Base-by-base conservation (phyloP, 495 filamentous ascomycete genomes). In the Ramalina peruviana region DNA sequence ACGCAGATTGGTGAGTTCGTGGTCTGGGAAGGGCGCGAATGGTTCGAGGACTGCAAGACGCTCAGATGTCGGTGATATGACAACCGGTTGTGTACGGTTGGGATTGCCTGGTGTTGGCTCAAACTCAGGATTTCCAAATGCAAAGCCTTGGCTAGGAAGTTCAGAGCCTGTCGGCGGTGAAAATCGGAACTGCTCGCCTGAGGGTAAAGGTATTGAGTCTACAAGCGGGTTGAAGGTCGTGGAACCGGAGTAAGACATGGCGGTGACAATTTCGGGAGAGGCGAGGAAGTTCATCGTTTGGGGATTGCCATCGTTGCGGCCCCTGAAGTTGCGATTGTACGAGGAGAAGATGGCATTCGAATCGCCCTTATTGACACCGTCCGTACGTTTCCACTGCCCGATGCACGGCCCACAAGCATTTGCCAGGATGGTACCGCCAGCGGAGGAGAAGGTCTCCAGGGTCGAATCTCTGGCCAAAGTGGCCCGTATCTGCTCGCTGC, bases 261-360 rank as follows among this genome's bases (percentile, higher is more conserved):
- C 90, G 1, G 92, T 98, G 53, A 98, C 93, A 36, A 98, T 76
- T 64, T 98, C 92, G 3, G 92, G 92, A 2, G 86, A 92, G 12
- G 92, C 89, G 36, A 98, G 78, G 72, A 98, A 98, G 73, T 97
- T 97, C 90, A 96, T 94, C 30, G 92, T 98, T 19, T 80, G 76
- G 11, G 83, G 81, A 71, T 97, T 97, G 54, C 92, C 92, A 60
- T 98, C 92, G 63, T 98, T 98, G 48, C 92, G 85, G 49, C 87
- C 90, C 52, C 83, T 86, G 75, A 98, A 98, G 69, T 98, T 98
- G 53, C 92, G 84, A 76, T 98, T 98, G 69, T 96, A 98, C 6
- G 87, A 94, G 26, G 87, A 90, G 64, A 98, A 78, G 58, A 98
- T 96, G 43, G 92, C 92, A 60, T 98, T 97, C n/a, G 72, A 66